Conservation (phyloP, 306 rosid genomes). For the Glycyrrhiza uralensis region DNA sequence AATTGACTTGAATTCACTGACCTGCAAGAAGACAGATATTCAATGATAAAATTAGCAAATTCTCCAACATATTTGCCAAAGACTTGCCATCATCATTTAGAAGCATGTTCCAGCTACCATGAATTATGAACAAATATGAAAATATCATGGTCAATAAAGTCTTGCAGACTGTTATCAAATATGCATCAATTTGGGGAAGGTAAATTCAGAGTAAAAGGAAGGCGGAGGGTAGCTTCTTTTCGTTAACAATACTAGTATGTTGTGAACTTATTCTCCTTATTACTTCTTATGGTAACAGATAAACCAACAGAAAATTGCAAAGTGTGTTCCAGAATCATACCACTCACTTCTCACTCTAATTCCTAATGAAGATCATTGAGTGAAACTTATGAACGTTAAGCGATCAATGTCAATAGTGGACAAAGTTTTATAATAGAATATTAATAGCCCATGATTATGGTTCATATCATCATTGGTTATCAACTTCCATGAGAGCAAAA, state of each 20-base stretch:
- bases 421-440: not conserved
- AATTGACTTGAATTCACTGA: slow-evolving; percentile 91
- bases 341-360: not conserved
- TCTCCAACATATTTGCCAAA: not conserved
- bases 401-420: not conserved
- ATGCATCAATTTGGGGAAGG: not conserved
- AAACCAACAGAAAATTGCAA: not conserved
- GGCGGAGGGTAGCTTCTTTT: not conserved
- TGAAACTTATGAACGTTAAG: not conserved
- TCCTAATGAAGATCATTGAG: not conserved
- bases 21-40: slow-evolving; percentile 50
- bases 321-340: not conserved
- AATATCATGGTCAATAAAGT: not conserved
- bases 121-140: no score
- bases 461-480: not conserved
- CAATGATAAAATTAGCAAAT: slow-evolving; percentile 17
- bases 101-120: not conserved
- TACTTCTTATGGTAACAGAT: not conserved
- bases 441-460: not conserved
- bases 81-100: not conserved
- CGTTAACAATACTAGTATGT: not conserved
- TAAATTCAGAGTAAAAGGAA: not conserved
- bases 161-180: not conserved
- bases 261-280: not conserved
- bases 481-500: not conserved